Percentiles rank a stretch among this genome's conserved stretches.
Conservation (phyloP, 495 filamentous ascomycete genomes). For the Coniosporium apollinis region DNA sequence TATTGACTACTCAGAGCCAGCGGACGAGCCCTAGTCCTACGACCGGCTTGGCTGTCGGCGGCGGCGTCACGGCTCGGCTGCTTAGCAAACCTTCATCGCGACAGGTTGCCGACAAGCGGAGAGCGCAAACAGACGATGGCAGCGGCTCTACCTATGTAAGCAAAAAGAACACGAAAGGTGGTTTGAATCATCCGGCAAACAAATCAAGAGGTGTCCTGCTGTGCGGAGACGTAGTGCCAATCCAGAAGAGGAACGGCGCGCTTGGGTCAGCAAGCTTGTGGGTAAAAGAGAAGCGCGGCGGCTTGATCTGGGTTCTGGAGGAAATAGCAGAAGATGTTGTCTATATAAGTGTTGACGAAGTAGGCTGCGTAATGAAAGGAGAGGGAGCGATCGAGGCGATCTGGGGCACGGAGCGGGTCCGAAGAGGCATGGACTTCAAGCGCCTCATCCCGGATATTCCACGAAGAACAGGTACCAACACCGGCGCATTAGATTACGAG, state of each 20-base stretch:
- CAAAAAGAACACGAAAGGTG: slow-evolving; percentile 27
- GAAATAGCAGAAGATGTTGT: slow-evolving; percentile 93
- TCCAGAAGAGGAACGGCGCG: slow-evolving; percentile 82
- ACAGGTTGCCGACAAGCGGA: slow-evolving; percentile 30
- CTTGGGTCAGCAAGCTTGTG: slow-evolving; percentile 86
- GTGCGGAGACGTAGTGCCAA: slow-evolving; percentile 93
- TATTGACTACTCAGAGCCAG: slow-evolving; percentile 27
- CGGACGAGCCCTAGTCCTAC: slow-evolving; percentile 28
- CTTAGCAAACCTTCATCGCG: slow-evolving; percentile 78
- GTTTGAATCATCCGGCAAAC: slow-evolving; percentile 36
- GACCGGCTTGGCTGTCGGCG: slow-evolving; percentile 42
- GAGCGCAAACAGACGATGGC: slow-evolving; percentile 60
- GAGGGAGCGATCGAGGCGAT: slow-evolving; percentile 57
- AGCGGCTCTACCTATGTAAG: slow-evolving; percentile 41
- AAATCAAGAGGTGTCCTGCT: slow-evolving; percentile 83
- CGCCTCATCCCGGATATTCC: slow-evolving; percentile 68
- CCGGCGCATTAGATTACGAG: slow-evolving; percentile 52
- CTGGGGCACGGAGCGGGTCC: slow-evolving; percentile 56
- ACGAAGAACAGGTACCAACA: slow-evolving; percentile 41
- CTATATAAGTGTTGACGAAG: slow-evolving; percentile 50
- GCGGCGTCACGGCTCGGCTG: slow-evolving; percentile 70
- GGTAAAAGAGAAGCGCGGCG: slow-evolving; percentile 93
- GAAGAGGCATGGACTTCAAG: slow-evolving; percentile 51
- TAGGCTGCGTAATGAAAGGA: slow-evolving; percentile 49
- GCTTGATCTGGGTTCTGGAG: slow-evolving; percentile 92